A percentile compares a stretch with the other conserved stretches of the same genome.
Conservation (phyloP, 352 stramenopile species). For the Hyphochytrium catenoides region DNA sequence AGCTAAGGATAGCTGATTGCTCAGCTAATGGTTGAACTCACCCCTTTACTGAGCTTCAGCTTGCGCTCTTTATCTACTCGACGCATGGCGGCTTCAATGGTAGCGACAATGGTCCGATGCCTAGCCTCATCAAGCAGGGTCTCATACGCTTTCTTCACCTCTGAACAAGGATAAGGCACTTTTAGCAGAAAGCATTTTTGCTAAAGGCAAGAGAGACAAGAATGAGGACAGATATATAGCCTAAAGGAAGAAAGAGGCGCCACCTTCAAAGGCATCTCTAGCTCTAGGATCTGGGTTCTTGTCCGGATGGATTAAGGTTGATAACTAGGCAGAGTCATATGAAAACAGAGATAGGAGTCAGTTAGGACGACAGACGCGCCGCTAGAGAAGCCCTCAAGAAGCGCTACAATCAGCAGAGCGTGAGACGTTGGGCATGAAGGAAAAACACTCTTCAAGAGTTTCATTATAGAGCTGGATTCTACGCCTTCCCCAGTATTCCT, state of each 20-base stretch:
- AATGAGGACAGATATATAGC: neutral
- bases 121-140: slow-evolving; percentile 50
- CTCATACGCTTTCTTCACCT: slow-evolving; percentile 63
- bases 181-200: no score
- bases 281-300: slow-evolving; percentile 38
- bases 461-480: no score
- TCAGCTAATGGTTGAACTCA: slow-evolving; percentile 37
- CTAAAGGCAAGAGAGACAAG: neutral
- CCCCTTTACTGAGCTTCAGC: slow-evolving; percentile 44
- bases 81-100: slow-evolving; percentile 40
- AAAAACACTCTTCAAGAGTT: no score
- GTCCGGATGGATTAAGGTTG: slow-evolving; percentile 60
- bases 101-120: slow-evolving; percentile 39
- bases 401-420: no score
- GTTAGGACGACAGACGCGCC: no score
- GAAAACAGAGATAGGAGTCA: no score
- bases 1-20: no score
- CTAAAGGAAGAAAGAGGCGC: slow-evolving; percentile 1
- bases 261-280: slow-evolving; percentile 61
- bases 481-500: no score
- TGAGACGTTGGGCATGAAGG: no score
- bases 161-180: no score
- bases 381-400: no score
- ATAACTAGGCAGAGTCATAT: no score
- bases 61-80: slow-evolving; percentile 40